Percentiles rank a stretch among this genome's conserved stretches.
phyloP scores from a whole-genome alignment of 1,284 basidiomycete species.

The Ustilago sp. region DNA sequence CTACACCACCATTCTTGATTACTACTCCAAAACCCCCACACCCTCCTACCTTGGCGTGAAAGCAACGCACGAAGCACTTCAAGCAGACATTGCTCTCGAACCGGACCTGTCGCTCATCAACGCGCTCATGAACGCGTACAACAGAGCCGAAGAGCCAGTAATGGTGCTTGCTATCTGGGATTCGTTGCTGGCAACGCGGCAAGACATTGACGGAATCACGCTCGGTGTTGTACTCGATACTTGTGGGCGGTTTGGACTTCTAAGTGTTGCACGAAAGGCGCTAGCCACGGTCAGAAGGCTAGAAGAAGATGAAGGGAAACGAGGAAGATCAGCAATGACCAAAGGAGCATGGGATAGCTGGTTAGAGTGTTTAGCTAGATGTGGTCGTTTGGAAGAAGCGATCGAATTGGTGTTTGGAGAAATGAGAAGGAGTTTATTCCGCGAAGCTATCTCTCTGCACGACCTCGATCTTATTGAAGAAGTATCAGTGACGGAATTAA shows the following conservation, averaged over 20 bases:
- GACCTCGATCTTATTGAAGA: not conserved
- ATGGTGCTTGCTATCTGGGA: constrained; percentile 86
- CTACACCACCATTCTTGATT: constrained; percentile 79
- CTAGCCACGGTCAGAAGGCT: constrained; percentile 24
- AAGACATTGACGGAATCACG: constrained; percentile 75
- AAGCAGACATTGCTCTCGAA: constrained; percentile 79
- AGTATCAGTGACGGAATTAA: constrained; percentile 10
- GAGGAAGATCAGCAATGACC: constrained; percentile 75
- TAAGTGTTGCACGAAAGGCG: constrained; percentile 36
- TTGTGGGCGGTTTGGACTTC: constrained; percentile 76
- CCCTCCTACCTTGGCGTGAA: constrained; percentile 70
- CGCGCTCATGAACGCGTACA: constrained; percentile 89
- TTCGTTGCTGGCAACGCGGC: constrained; percentile 72
- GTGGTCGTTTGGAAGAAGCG: constrained; percentile 78
- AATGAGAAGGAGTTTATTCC: constrained; percentile 71
- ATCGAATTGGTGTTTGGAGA: constrained; percentile 76
- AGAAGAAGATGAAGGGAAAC: constrained; percentile 72
- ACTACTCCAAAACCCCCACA: constrained; percentile 68
- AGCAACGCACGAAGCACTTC: constrained; percentile 82
- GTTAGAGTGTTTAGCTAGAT: constrained; percentile 86
- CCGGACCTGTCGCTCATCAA: constrained; percentile 85
- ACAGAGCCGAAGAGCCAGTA: constrained; percentile 77
- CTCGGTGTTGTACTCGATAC: constrained; percentile 87
- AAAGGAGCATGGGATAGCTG: constrained; percentile 78
- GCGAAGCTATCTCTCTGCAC: constrained; percentile 9